A percentile compares a stretch with the other conserved stretches of the same genome.
Evolutionary conservation across 345 rosid genomes (phyloP).

Genomic region (Aegle marmelos): DNA sequence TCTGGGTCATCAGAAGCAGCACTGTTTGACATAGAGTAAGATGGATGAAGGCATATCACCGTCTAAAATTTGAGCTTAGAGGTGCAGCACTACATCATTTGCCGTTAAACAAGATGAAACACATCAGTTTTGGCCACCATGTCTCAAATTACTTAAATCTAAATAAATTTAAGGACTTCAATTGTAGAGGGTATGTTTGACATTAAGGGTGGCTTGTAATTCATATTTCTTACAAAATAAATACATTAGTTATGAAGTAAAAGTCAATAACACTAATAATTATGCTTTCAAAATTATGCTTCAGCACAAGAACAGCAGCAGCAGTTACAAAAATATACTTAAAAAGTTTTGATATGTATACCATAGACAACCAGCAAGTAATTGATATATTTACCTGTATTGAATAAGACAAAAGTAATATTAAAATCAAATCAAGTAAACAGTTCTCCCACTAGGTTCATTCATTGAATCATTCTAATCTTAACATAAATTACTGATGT

Average conservation of each 20-base stretch:
- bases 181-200: too few relatives aligned
- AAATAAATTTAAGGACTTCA: too few relatives aligned
- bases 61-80: constrained; percentile 70
- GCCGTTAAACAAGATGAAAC: constrained; percentile 52
- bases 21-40: constrained; percentile 79
- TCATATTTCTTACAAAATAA: too few relatives aligned
- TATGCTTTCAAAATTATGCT: too few relatives aligned
- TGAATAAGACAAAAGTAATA: not conserved
- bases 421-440: not conserved
- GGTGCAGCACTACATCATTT: constrained; percentile 84
- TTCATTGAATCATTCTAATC: not conserved
- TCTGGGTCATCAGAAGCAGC: constrained; percentile 51
- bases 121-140: too few relatives aligned
- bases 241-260: too few relatives aligned
- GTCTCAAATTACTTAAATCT: too few relatives aligned
- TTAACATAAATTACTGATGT: not conserved
- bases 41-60: constrained; percentile 88
- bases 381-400: not conserved
- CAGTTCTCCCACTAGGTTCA: not conserved
- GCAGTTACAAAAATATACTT: too few relatives aligned
- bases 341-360: too few relatives aligned
- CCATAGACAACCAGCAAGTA: not conserved
- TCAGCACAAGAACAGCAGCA: too few relatives aligned
- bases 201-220: too few relatives aligned
- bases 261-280: too few relatives aligned